Conservation (phyloP, 108 stramenopile genomes). For the Mayamaea pseudoterrestris region DNA sequence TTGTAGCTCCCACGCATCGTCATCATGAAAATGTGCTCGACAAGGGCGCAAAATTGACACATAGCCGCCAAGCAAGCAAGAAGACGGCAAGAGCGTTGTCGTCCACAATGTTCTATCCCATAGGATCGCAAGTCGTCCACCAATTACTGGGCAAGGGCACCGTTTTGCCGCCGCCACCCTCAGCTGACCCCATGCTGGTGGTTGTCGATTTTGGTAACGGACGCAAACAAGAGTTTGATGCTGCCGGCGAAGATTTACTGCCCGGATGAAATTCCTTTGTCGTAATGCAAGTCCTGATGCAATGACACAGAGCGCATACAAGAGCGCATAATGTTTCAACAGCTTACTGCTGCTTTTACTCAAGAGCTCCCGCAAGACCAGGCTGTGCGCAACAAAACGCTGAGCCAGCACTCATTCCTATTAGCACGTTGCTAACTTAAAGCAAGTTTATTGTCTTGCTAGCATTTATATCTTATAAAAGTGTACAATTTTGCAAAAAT, state of each 20-base stretch:
- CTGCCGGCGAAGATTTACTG: too few species aligned
- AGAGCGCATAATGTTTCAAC: too few species aligned
- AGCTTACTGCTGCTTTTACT: too few species aligned
- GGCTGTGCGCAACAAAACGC: too few species aligned
- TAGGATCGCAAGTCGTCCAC: slow-evolving; percentile 51
- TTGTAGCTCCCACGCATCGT: not conserved
- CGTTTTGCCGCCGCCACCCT: slow-evolving; percentile 32
- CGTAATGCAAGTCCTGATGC: too few species aligned
- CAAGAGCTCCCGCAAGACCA: too few species aligned
- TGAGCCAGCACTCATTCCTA: too few species aligned
- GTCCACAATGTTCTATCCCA: slow-evolving; percentile 64
- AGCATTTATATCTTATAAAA: too few species aligned
- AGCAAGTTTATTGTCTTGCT: too few species aligned
- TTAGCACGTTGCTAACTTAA: too few species aligned
- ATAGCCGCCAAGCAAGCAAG: not conserved
- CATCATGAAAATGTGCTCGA: not conserved
- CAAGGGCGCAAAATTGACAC: not conserved
- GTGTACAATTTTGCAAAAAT: too few species aligned
- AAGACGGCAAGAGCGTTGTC: slow-evolving; percentile 11
- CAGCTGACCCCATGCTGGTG: slow-evolving; percentile 3
- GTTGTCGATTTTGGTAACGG: slow-evolving; percentile 22
- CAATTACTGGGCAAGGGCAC: slow-evolving; percentile 41
- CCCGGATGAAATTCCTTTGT: slow-evolving; percentile 15
- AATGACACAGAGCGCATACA: too few species aligned
- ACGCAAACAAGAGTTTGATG: slow-evolving; percentile 14